Percentiles rank a stretch among this genome's conserved stretches.
Conservation (phyloP, 2,329 filamentous ascomycete species). For the Emergomyces pasteurianus region DNA sequence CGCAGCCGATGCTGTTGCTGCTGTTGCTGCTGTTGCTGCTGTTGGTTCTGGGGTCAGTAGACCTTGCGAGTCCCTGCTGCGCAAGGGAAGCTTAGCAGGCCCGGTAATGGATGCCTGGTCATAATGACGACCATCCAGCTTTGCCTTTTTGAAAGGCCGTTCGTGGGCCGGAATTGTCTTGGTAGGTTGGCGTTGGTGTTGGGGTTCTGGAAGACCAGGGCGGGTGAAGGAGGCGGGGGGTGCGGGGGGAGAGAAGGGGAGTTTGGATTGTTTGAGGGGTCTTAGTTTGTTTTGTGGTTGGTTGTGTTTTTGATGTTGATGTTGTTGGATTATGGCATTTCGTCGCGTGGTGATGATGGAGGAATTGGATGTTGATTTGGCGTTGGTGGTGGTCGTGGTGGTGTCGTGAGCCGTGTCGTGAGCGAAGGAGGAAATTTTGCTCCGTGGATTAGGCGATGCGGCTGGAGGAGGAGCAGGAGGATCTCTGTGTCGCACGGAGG, state of each 20-base stretch:
- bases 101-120: conserved; percentile 7
- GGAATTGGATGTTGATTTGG: conserved; percentile 18
- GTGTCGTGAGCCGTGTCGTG: too few species aligned
- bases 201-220: conserved; percentile 1
- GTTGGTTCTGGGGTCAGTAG: conserved; percentile 9
- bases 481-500: conserved; percentile 21
- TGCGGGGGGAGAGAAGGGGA: conserved; percentile 5
- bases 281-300: neutral
- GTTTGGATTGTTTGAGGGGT: neutral
- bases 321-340: conserved; percentile 3
- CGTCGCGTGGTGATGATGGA: neutral
- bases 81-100: conserved; percentile 13
- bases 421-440: conserved; percentile 8
- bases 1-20: neutral
- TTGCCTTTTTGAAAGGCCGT: conserved; percentile 7
- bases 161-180: conserved; percentile 3
- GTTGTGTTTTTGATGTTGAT: conserved; percentile 2
- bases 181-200: neutral
- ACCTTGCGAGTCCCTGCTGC: conserved; percentile 18
- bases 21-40: neutral
- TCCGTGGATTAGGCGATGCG: conserved; percentile 16
- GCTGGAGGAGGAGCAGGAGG: conserved; percentile 9
- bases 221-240: conserved; percentile 4
- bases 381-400: conserved; percentile 24
- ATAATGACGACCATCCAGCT: conserved; percentile 10